Evolutionary conservation across 73 alveolate genomes (phyloP), one percentile per base, ranked within the genome.

Genomic region (Paramecium pentaurelia): DNA sequence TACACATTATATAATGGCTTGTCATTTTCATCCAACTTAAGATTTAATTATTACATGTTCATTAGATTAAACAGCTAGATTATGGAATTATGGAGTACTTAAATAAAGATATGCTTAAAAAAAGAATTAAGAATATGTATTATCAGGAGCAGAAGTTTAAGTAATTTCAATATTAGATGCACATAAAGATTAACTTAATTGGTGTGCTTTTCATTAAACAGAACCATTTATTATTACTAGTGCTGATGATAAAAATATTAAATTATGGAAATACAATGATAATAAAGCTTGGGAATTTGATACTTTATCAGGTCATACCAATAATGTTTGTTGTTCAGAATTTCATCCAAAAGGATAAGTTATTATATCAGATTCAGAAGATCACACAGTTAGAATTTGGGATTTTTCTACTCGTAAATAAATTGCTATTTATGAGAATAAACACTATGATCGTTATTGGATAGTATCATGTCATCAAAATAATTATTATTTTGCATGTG

Each of bases 1-100:
- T 94, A 97, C 96, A 60, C 99, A 98, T 94, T 98, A 98, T 93
- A 99, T 98, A 6, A 98, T 98, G 99, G 95, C 99, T 83, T 99
- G 99, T n/a, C 96, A 95, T 45, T 98, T 98, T 95, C 99, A 98
- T 88, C 99, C 98, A 12, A 94, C 95, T 73, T 99, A 98, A 84
- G 99, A 98, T 93, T 92, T 98, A 92, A 96, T 98, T 38, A 98
- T 98, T 27, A 96, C 99, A 40, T 97, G 99, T 36, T 95, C 99
- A 32, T 94, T 98, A 88, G 99, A 98, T 86, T 94, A 98, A 92
- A 98, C 99, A 6, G 98, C 98, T 28, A 93, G 99, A 88, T 96
- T 98, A 28, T 98, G 99, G 99, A 45, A 25, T 27, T 80, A 42
- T 28, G 34, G 77, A 10, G 75, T 49, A 2, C 73, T 80, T 20